A percentile compares a stretch with the other conserved stretches of the same genome.
phyloP scores from a whole-genome alignment of 2,329 filamentous ascomycete genomes.

The Pseudocercospora pini-densiflorae region DNA sequence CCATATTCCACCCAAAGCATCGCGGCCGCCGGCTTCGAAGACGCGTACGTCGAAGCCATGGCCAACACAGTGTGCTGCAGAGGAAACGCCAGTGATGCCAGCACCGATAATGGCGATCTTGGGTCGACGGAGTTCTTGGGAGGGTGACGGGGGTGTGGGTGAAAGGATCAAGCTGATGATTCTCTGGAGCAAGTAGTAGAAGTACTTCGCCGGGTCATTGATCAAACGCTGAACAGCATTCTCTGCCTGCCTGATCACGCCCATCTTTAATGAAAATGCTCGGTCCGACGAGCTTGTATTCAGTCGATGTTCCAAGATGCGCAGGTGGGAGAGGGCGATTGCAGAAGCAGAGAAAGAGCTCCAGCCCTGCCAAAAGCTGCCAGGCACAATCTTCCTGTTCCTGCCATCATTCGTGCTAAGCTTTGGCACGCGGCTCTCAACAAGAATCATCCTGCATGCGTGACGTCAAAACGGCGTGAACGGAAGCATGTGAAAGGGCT shows the following conservation, averaged over 20 bases:
- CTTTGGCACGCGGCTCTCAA: slow-evolving; percentile 2
- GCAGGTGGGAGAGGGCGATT: neutral
- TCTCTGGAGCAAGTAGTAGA: slow-evolving; percentile 70
- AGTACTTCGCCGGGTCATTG: slow-evolving; percentile 57
- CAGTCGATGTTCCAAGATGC: neutral
- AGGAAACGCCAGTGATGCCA: slow-evolving; percentile 51
- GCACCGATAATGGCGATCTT: slow-evolving; percentile 56
- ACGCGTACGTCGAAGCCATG: slow-evolving; percentile 83
- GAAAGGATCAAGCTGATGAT: slow-evolving; percentile 68
- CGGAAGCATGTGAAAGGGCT: neutral
- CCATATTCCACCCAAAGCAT: slow-evolving; percentile 57
- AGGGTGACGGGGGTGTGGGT: slow-evolving; percentile 68
- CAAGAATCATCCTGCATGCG: neutral
- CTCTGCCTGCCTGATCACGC: slow-evolving; percentile 10
- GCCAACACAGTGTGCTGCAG: slow-evolving; percentile 80
- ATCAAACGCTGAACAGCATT: slow-evolving; percentile 36
- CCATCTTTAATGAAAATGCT: slow-evolving; percentile 17
- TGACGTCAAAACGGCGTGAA: neutral
- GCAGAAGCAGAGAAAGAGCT: neutral
- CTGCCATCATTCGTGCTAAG: neutral
- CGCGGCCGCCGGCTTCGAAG: slow-evolving; percentile 72
- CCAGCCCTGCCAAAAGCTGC: neutral
- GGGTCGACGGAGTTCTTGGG: slow-evolving; percentile 62
- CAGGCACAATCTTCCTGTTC: neutral
- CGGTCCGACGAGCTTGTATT: too few species aligned